These are phyloP conservation scores for Xanthoconium separans DNA, from an alignment of 1,284 basidiomycete genomes.

Conservation along the genomic window DNA sequence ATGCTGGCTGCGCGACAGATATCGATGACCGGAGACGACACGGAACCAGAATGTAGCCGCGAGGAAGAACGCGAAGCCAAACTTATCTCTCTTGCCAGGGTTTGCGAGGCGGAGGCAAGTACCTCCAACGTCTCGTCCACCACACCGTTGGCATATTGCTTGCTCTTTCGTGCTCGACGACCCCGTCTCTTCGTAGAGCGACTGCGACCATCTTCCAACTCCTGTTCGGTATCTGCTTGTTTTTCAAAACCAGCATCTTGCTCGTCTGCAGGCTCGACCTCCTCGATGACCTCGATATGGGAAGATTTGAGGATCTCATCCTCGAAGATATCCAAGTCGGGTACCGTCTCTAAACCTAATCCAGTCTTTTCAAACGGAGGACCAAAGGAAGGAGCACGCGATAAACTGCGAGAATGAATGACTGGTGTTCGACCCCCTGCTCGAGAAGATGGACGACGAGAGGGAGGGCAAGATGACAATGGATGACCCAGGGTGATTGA, in stretches of 20 bases:
- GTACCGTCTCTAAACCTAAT: conserved; percentile 27
- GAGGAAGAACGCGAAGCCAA: conserved; percentile 42
- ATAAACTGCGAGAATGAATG: conserved; percentile 52
- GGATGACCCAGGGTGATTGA: conserved; percentile 62
- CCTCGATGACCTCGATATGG: conserved; percentile 27
- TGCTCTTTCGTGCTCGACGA: conserved; percentile 73
- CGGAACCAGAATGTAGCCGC: conserved; percentile 2
- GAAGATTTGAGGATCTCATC: conserved; percentile 13
- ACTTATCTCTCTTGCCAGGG: conserved; percentile 81
- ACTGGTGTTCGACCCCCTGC: conserved; percentile 52
- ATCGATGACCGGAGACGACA: conserved; percentile 21
- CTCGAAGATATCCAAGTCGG: conserved; percentile 23
- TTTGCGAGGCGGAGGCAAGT: conserved; percentile 78
- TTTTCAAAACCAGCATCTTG: conserved; percentile 33
- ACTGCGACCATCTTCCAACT: conserved; percentile 39
- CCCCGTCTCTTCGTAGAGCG: conserved; percentile 71
- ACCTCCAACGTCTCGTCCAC: conserved; percentile 61
- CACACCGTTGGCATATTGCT: conserved; percentile 31
- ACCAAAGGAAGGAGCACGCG: conserved; percentile 56
- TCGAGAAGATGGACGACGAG: conserved; percentile 65
- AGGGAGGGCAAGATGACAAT: conserved; percentile 62
- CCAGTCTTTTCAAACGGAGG: conserved; percentile 49
- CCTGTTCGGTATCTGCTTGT: conserved; percentile 28
- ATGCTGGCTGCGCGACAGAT: conserved; percentile 26
- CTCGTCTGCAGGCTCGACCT: conserved; percentile 40